These are phyloP conservation scores for Xylaria sp. DNA, from an alignment of 2,329 filamentous ascomycete genomes.

Conservation along the genomic window DNA sequence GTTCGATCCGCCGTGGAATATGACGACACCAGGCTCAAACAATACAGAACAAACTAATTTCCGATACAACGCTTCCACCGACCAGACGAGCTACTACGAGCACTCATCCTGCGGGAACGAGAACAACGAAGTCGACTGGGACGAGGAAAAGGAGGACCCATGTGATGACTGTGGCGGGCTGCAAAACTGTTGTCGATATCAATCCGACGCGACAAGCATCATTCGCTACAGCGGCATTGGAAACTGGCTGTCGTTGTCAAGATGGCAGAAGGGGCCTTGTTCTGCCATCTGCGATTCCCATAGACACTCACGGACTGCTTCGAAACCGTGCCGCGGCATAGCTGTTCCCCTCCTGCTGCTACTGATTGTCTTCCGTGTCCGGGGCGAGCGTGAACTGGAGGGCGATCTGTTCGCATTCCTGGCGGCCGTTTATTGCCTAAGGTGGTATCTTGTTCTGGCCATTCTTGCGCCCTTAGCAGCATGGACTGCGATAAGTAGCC, in stretches of 20 bases:
- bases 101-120: conserved; percentile 28
- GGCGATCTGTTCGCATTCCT: not conserved
- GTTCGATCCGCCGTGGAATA: conserved; percentile 28
- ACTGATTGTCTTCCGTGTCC: conserved; percentile 1
- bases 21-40: conserved; percentile 31
- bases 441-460: conserved; percentile 31
- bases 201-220: conserved; percentile 4
- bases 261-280: not conserved
- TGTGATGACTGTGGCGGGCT: not conserved
- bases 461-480: conserved; percentile 40
- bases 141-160: not conserved
- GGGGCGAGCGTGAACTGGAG: not conserved
- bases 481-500: conserved; percentile 36
- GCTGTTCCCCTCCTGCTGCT: conserved; percentile 15
- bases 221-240: not conserved
- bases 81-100: conserved; percentile 29
- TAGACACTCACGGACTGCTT: not conserved
- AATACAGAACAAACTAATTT: conserved; percentile 32
- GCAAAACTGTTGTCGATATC: conserved; percentile 1
- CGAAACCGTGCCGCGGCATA: conserved; percentile 2
- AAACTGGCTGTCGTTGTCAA: not conserved
- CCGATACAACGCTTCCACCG: conserved; percentile 24
- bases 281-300: not conserved
- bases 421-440: not conserved
- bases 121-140: conserved; percentile 33